These are phyloP conservation scores for Bidens hawaiensis DNA, from an alignment of 140 eudicot genomes.

Conservation along the genomic window DNA sequence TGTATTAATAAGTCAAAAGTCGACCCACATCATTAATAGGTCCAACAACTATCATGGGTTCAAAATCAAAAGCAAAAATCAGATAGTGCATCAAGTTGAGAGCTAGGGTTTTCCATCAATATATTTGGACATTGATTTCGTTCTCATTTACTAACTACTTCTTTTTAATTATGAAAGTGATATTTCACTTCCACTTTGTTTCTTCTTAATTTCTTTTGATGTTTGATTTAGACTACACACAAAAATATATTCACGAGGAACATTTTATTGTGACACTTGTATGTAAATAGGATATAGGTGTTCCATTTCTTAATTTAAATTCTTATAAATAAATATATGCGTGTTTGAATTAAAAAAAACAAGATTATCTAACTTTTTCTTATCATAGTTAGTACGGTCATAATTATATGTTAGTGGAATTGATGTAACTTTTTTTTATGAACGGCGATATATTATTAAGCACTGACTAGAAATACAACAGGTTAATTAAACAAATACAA, in stretches of 20 bases:
- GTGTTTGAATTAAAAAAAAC: too few relatives aligned
- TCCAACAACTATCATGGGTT: constrained; percentile 17
- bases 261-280: too few relatives aligned
- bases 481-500: too few relatives aligned
- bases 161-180: neutral
- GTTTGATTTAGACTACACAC: neutral
- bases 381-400: neutral
- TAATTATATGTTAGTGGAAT: neutral
- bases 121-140: constrained; percentile 11
- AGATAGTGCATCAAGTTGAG: neutral
- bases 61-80: constrained; percentile 13
- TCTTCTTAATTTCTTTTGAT: neutral
- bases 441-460: too few relatives aligned
- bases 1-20: constrained; percentile 7
- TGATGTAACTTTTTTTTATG: too few relatives aligned
- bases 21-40: constrained; percentile 19
- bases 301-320: too few relatives aligned
- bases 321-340: too few relatives aligned
- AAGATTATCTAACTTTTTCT: too few relatives aligned
- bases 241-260: neutral
- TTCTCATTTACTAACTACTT: constrained; percentile 21
- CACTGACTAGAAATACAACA: too few relatives aligned
- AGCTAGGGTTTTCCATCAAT: neutral
- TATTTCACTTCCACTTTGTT: neutral
- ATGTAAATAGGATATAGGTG: too few relatives aligned